Evolutionary conservation across 129 eudicot genomes (phyloP).

Genomic region (Flaveria ramosissima): DNA sequence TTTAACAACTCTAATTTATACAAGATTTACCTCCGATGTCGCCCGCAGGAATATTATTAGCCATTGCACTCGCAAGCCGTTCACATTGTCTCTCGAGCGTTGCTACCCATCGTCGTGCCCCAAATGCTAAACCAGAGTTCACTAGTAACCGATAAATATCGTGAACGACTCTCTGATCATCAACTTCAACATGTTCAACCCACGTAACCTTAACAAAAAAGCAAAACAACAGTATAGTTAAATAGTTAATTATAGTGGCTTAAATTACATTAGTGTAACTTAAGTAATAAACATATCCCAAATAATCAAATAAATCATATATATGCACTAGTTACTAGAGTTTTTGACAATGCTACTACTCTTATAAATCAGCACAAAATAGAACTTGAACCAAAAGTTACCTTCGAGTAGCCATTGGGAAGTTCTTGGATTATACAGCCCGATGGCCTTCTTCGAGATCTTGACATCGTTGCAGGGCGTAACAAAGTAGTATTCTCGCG

Average conservation of each 20-base stretch:
- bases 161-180: conserved; percentile 45
- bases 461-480: conserved; percentile 20
- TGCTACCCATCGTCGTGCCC: conserved; percentile 62
- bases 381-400: conserved; percentile 6
- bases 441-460: conserved; percentile 49
- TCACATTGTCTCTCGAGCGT: conserved; percentile 52
- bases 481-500: conserved; percentile 49
- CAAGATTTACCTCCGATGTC: conserved; percentile 32
- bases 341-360: neutral
- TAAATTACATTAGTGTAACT: too few species aligned
- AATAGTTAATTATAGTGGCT: too few species aligned
- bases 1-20: neutral
- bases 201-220: conserved; percentile 47
- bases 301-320: too few species aligned
- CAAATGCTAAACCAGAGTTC: conserved; percentile 58
- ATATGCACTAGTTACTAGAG: too few species aligned
- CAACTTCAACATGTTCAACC: conserved; percentile 65
- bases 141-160: conserved; percentile 42
- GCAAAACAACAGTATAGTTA: neutral
- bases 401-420: conserved; percentile 62
- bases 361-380: neutral
- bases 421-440: conserved; percentile 57
- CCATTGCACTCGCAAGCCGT: conserved; percentile 48
- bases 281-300: too few species aligned
- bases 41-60: conserved; percentile 30